Conservation (phyloP, 495 filamentous ascomycete genomes). For the Penicillium samsonianum region DNA sequence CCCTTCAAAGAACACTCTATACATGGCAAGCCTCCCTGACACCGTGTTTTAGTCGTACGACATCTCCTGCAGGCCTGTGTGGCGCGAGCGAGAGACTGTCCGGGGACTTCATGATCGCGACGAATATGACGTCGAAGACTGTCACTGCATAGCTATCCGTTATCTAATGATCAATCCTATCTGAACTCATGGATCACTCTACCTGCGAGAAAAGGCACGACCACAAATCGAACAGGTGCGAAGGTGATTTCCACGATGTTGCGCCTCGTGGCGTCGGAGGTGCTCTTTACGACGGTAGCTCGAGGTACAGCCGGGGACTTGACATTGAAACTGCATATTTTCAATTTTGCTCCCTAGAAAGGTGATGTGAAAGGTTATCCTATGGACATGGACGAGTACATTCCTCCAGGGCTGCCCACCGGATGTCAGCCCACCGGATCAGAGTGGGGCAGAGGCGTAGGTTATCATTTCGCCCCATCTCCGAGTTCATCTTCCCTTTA, state of each 20-base stretch:
- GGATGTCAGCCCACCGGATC: not conserved
- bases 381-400: not conserved
- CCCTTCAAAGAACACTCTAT: not conserved
- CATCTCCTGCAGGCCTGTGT: not conserved
- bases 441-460: not conserved
- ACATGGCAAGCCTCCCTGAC: not conserved
- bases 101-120: not conserved
- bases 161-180: not conserved
- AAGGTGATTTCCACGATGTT: slow-evolving; percentile 1
- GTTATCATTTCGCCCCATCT: too few relatives aligned
- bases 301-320: not conserved
- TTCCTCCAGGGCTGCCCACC: too few relatives aligned
- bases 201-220: not conserved
- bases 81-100: not conserved
- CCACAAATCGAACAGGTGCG: not conserved
- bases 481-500: too few relatives aligned
- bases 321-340: not conserved
- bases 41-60: not conserved
- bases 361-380: not conserved
- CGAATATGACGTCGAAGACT: not conserved
- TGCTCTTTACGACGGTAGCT: slow-evolving; percentile 3
- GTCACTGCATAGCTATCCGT: not conserved
- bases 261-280: not conserved
- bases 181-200: not conserved
- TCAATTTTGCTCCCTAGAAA: not conserved